A percentile compares a stretch with the other conserved stretches of the same genome.
These are phyloP conservation scores for Macrotyloma uniflorum DNA, from an alignment of 306 rosid species.

Conservation along the genomic window DNA sequence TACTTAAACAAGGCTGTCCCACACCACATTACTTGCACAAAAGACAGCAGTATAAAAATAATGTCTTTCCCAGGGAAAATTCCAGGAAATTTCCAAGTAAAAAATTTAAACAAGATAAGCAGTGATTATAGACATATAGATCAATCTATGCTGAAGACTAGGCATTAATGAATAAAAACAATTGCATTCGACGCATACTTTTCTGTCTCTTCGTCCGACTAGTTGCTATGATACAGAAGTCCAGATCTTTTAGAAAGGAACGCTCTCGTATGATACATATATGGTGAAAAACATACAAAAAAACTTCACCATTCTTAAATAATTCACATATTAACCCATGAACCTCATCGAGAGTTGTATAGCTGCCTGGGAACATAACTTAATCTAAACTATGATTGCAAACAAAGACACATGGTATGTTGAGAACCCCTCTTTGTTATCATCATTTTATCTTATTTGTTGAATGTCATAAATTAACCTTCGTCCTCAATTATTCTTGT, in stretches of 20 bases:
- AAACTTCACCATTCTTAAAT: constrained; percentile 38
- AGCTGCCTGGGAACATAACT: constrained; percentile 24
- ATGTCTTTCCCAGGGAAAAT: background rate
- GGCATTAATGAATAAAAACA: constrained; percentile 28
- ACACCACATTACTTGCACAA: background rate
- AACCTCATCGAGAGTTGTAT: constrained; percentile 30
- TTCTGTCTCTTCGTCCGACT: constrained; percentile 6
- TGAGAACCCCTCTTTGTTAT: constrained; percentile 19
- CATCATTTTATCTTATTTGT: background rate
- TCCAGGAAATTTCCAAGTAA: background rate
- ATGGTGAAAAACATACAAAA: constrained; percentile 34
- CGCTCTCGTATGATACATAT: constrained; percentile 37
- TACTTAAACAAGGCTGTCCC: too few relatives aligned
- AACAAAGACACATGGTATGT: constrained; percentile 17
- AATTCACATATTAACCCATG: constrained; percentile 26
- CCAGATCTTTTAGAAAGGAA: background rate
- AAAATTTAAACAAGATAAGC: background rate
- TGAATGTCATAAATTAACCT: constrained; percentile 30
- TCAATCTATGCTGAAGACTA: background rate
- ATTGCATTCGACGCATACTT: constrained; percentile 1
- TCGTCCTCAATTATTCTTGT: constrained; percentile 65
- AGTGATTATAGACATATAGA: background rate
- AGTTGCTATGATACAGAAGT: constrained; percentile 7
- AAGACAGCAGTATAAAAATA: background rate
- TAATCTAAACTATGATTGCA: constrained; percentile 21